A percentile compares a stretch with the other conserved stretches of the same genome.
These are phyloP conservation scores for Talinum fruticosum DNA, from an alignment of 148 eudicot genomes.

Conservation along the genomic window DNA sequence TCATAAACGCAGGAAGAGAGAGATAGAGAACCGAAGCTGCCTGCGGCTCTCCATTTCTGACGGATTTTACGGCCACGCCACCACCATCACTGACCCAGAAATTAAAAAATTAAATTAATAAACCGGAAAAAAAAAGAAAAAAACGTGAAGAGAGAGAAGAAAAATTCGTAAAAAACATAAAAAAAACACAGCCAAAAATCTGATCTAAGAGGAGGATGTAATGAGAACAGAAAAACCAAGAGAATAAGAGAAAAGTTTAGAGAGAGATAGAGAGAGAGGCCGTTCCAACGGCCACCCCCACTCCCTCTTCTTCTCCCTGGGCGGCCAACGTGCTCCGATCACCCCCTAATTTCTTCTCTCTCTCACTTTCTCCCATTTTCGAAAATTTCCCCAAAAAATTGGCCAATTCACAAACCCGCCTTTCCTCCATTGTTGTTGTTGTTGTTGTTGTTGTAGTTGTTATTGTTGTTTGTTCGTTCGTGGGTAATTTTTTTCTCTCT, in stretches of 20 bases:
- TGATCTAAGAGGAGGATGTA: background rate
- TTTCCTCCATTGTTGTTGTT: background rate
- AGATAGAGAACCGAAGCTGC: background rate
- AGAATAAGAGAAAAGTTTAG: background rate
- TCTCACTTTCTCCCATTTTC: background rate
- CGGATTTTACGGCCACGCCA: constrained; percentile 14
- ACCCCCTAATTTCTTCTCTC: background rate
- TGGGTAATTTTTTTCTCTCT: too few species aligned
- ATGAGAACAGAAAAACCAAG: background rate
- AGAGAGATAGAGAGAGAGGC: constrained; percentile 30
- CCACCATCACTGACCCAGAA: background rate
- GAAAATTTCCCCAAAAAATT: constrained; percentile 7
- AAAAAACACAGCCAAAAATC: background rate
- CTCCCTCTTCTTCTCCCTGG: constrained; percentile 34
- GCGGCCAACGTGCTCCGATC: constrained; percentile 32
- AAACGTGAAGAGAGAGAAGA: background rate
- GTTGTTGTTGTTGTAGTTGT: background rate
- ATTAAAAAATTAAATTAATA: background rate
- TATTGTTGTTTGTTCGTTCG: background rate
- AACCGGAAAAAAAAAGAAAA: background rate
- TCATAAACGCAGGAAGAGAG: background rate
- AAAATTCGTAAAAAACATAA: background rate
- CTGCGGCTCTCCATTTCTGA: constrained; percentile 5
- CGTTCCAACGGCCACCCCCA: constrained; percentile 19
- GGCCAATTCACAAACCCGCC: background rate